Evolutionary conservation across 106 monocot species (phyloP).

Genomic region (Dendrobium huoshanense): DNA sequence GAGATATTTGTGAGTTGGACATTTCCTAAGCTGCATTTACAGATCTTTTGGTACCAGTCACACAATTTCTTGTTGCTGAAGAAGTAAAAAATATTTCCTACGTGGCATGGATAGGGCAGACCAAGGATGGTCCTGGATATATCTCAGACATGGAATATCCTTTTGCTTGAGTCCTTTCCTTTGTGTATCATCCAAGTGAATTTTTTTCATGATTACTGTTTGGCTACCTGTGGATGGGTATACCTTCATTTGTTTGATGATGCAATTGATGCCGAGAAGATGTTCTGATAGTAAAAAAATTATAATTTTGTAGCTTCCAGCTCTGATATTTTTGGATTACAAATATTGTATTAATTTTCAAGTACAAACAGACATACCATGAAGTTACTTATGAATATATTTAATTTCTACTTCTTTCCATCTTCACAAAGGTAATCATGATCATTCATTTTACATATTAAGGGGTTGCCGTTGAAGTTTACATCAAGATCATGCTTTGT

Average conservation of each 20-base stretch:
- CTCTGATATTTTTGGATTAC: background rate
- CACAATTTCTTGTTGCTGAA: too few relatives aligned
- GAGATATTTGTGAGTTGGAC: too few relatives aligned
- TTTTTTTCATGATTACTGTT: background rate
- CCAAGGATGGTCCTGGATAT: too few relatives aligned
- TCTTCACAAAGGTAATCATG: background rate
- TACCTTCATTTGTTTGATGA: too few relatives aligned
- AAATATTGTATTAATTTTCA: background rate
- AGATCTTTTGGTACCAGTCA: too few relatives aligned
- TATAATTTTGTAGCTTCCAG: background rate
- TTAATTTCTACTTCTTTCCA: background rate
- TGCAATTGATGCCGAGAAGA: background rate
- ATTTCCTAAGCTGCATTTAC: too few relatives aligned
- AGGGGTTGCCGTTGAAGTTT: background rate
- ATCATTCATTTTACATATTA: background rate
- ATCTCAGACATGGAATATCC: too few relatives aligned
- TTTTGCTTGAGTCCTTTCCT: too few relatives aligned
- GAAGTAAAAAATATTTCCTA: too few relatives aligned
- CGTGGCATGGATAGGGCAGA: too few relatives aligned
- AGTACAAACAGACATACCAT: background rate
- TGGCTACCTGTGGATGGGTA: background rate
- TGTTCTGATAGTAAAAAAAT: background rate
- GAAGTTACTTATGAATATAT: background rate
- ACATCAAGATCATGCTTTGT: conserved; percentile 1
- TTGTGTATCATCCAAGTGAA: too few relatives aligned